A percentile compares a stretch with the other conserved stretches of the same genome.
These are phyloP conservation scores for Mallotus nudiflorus DNA, from an alignment of 345 rosid species.

Conservation along the genomic window DNA sequence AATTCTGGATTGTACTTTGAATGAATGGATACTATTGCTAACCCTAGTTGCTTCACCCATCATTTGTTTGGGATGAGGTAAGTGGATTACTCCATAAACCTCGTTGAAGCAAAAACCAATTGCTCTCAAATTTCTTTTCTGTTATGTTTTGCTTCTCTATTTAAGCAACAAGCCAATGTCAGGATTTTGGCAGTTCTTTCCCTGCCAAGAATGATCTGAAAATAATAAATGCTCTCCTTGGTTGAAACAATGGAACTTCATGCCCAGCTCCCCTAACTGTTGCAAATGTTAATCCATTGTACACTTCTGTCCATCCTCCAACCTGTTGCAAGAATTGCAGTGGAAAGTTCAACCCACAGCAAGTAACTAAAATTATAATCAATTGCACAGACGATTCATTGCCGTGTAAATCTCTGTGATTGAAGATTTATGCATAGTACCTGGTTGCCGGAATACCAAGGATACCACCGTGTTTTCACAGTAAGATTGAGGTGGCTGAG, in stretches of 20 bases:
- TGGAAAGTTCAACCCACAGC: no score
- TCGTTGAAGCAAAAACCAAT: neutral
- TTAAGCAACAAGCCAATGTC: neutral
- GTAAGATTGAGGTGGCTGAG: slow-evolving; percentile 73
- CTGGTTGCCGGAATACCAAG: slow-evolving; percentile 80
- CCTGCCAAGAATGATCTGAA: slow-evolving; percentile 58
- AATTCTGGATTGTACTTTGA: slow-evolving; percentile 13
- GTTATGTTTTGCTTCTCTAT: neutral
- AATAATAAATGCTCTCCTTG: slow-evolving; percentile 43
- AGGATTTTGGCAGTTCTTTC: slow-evolving; percentile 39
- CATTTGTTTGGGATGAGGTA: neutral
- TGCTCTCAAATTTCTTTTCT: neutral
- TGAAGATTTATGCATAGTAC: slow-evolving; percentile 32
- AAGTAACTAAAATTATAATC: no score
- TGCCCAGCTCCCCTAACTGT: slow-evolving; percentile 67
- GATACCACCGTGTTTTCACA: slow-evolving; percentile 74
- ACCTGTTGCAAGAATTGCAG: slow-evolving; percentile 41
- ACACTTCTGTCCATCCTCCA: slow-evolving; percentile 91
- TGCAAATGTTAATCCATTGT: slow-evolving; percentile 54
- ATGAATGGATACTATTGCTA: slow-evolving; percentile 12
- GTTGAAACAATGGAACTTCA: slow-evolving; percentile 57
- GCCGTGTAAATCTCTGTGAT: no score
- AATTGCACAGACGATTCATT: no score
- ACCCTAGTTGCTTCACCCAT: slow-evolving; percentile 8
- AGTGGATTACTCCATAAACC: slow-evolving; percentile 12